Conservation (phyloP, 371 early-diverging fungal species). For the Mortierella sp. region DNA sequence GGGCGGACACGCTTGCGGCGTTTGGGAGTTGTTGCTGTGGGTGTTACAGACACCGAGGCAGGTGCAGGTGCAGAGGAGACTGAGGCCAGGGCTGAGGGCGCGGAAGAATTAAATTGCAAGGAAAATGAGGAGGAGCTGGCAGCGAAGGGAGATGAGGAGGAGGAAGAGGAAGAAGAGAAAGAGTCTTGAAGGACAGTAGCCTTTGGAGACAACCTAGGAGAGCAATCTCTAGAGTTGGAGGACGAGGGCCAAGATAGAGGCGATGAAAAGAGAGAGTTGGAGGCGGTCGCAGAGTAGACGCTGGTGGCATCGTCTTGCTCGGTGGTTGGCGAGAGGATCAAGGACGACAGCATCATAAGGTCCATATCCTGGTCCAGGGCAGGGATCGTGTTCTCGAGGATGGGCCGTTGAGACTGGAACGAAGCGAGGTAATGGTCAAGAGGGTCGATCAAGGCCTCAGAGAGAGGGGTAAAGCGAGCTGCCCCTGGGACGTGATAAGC, state of each 20-base stretch:
- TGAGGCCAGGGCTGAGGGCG: not conserved
- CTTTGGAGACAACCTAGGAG: constrained; percentile 22
- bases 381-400: constrained; percentile 30
- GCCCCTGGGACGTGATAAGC: constrained; percentile 26
- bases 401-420: constrained; percentile 17
- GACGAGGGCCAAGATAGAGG: constrained; percentile 24
- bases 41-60: not conserved
- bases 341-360: constrained; percentile 35
- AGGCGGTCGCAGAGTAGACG: not conserved
- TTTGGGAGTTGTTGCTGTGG: constrained; percentile 3
- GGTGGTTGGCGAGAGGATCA: constrained; percentile 13
- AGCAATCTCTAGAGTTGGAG: constrained; percentile 21
- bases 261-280: constrained; percentile 18
- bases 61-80: not conserved
- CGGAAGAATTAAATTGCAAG: not conserved
- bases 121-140: not conserved
- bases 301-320: not conserved
- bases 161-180: not conserved
- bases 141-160: constrained; percentile 6
- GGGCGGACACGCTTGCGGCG: constrained; percentile 33
- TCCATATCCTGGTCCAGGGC: constrained; percentile 30
- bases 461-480: constrained; percentile 26
- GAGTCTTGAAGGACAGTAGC: not conserved
- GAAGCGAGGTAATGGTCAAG: constrained; percentile 21
- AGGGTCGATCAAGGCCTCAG: constrained; percentile 15